Percentiles rank a stretch among this genome's conserved stretches.
phyloP scores from a whole-genome alignment of 2,329 filamentous ascomycete genomes.

The Davidsoniella virescens region DNA sequence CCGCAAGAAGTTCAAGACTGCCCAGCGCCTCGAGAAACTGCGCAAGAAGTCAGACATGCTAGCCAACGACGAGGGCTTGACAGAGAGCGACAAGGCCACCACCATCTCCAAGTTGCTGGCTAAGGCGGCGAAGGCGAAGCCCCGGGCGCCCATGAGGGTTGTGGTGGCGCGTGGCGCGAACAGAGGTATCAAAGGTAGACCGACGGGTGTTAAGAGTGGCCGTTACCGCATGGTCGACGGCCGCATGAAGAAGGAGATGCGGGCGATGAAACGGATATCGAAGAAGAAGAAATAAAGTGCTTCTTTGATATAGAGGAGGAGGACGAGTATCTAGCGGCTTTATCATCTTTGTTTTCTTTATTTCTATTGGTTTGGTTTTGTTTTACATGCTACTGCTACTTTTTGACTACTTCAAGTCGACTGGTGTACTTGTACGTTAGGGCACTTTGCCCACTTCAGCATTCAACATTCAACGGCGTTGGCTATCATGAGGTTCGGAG shows the following conservation, averaged over 20 bases:
- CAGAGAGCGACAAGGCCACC: constrained; percentile 87
- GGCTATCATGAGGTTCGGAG: constrained; percentile 7
- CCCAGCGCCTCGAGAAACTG: constrained; percentile 79
- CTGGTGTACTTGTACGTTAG: too few species aligned
- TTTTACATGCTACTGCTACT: background rate
- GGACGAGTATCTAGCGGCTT: constrained; percentile 11
- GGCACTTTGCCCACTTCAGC: background rate
- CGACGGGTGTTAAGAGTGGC: constrained; percentile 72
- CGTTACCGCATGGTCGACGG: constrained; percentile 95
- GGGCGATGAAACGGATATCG: constrained; percentile 61
- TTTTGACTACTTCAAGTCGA: too few species aligned
- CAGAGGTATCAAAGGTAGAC: constrained; percentile 69
- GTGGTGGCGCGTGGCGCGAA: constrained; percentile 79
- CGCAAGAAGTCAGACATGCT: constrained; percentile 93
- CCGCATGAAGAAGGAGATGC: constrained; percentile 89
- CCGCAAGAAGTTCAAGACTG: constrained; percentile 91
- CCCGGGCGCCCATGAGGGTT: constrained; percentile 64
- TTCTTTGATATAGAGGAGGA: constrained; percentile 5
- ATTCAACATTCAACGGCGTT: constrained; percentile 12
- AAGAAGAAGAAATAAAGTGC: constrained; percentile 48
- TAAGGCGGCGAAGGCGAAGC: constrained; percentile 73
- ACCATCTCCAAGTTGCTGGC: constrained; percentile 69
- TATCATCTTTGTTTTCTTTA: constrained; percentile 5
- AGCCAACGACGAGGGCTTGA: constrained; percentile 77
- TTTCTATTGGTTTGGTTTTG: constrained; percentile 1